Percentiles rank a stretch among this genome's conserved stretches.
Evolutionary conservation across 805 yeast genomes (phyloP).

Genomic region (Wickerhamomyces strasburgensis): DNA sequence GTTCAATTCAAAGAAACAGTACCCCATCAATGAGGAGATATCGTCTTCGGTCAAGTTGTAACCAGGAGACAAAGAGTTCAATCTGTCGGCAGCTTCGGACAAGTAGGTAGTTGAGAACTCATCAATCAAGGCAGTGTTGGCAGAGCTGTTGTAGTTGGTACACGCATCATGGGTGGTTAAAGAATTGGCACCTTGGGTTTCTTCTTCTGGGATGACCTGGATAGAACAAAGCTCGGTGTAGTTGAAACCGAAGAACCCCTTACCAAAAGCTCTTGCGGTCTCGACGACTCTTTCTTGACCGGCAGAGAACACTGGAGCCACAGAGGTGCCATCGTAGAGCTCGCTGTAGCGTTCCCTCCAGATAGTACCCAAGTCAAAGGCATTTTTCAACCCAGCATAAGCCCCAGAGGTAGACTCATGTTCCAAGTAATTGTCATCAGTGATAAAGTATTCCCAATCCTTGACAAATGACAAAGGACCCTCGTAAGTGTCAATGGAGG

Average conservation of each 20-base stretch:
- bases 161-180: slow-evolving; percentile 46
- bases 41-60: slow-evolving; percentile 48
- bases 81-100: slow-evolving; percentile 49
- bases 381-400: slow-evolving; percentile 44
- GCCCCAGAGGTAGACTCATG: slow-evolving; percentile 33
- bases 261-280: slow-evolving; percentile 41
- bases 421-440: slow-evolving; percentile 36
- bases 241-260: slow-evolving; percentile 44
- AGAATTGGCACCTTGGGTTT: slow-evolving; percentile 43
- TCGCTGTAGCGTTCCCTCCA: slow-evolving; percentile 39
- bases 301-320: slow-evolving; percentile 43
- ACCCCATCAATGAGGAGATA: slow-evolving; percentile 45
- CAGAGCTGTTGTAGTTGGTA: slow-evolving; percentile 28
- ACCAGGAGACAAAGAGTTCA: slow-evolving; percentile 51
- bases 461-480: slow-evolving; percentile 53
- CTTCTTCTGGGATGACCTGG: slow-evolving; percentile 37
- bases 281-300: slow-evolving; percentile 44
- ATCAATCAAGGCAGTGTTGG: slow-evolving; percentile 13
- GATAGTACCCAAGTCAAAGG: slow-evolving; percentile 39
- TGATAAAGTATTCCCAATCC: slow-evolving; percentile 48
- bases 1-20: slow-evolving; percentile 75
- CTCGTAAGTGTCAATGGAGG: slow-evolving; percentile 31
- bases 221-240: slow-evolving; percentile 28
- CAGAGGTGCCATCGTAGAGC: slow-evolving; percentile 32
- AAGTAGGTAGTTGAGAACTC: slow-evolving; percentile 34